Evolutionary conservation across 495 filamentous ascomycete genomes (phyloP).

Genomic region (Penicillium daleae): DNA sequence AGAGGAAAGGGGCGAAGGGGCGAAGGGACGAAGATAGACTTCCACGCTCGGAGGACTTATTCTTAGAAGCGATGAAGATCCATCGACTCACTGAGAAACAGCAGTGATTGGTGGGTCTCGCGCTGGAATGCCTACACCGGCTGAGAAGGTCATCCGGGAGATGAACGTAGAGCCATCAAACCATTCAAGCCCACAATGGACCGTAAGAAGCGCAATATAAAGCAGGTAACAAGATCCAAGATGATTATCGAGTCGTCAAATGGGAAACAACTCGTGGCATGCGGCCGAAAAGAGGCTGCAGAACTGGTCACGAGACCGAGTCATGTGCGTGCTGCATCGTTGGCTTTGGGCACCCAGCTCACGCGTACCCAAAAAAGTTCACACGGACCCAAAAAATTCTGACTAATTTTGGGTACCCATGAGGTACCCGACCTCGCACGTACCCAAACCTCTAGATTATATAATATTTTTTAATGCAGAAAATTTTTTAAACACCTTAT

Average conservation of each 20-base stretch:
- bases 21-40: background rate
- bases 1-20: conserved; percentile 1
- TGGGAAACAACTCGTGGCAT: background rate
- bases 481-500: no score
- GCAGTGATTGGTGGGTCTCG: background rate
- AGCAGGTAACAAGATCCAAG: background rate
- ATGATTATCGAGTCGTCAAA: background rate
- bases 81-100: background rate
- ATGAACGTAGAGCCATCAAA: background rate
- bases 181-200: background rate
- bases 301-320: conserved; percentile 1
- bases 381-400: no score
- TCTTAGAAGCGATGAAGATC: background rate
- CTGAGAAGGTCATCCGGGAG: background rate
- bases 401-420: no score
- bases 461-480: no score
- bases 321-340: conserved; percentile 2
- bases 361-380: no score
- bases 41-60: background rate
- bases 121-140: background rate
- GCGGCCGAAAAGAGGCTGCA: conserved; percentile 5
- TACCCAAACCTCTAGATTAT: no score
- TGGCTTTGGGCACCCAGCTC: no score
- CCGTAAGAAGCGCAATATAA: background rate
- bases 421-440: no score